phyloP scores from a whole-genome alignment of 192 early-diverging fungal species.

The Mortierella alpina region DNA sequence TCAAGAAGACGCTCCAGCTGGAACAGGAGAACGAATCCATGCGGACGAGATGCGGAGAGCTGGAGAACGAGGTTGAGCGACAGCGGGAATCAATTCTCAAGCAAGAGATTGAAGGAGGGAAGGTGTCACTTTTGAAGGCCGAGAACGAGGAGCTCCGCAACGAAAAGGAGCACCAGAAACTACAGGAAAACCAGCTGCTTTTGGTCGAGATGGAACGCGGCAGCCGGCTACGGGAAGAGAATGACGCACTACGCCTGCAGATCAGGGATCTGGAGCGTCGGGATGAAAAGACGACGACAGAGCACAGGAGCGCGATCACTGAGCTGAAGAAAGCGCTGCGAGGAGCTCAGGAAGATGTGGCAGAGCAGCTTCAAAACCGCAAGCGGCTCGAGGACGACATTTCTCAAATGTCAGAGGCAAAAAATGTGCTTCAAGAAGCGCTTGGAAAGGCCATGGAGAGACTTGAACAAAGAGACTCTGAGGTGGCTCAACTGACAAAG shows the following conservation, averaged over 20 bases:
- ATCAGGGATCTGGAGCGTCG: slow-evolving; percentile 36
- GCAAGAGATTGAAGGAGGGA: slow-evolving; percentile 45
- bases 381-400: slow-evolving; percentile 39
- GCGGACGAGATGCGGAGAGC: slow-evolving; percentile 39
- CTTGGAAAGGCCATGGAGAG: slow-evolving; percentile 21
- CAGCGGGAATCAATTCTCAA: slow-evolving; percentile 49
- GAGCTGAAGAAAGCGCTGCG: slow-evolving; percentile 43
- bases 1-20: slow-evolving; percentile 25
- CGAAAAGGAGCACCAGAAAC: slow-evolving; percentile 37
- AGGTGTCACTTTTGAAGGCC: slow-evolving; percentile 35
- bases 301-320: slow-evolving; percentile 24
- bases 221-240: slow-evolving; percentile 43
- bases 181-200: slow-evolving; percentile 44
- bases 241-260: slow-evolving; percentile 33
- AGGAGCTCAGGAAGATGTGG: slow-evolving; percentile 34
- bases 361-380: slow-evolving; percentile 36
- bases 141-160: slow-evolving; percentile 50
- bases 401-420: slow-evolving; percentile 11
- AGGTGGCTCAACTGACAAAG: slow-evolving; percentile 37
- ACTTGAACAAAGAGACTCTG: slow-evolving; percentile 27
- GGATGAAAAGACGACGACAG: slow-evolving; percentile 20
- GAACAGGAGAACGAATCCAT: slow-evolving; percentile 44
- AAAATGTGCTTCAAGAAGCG: background rate
- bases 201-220: slow-evolving; percentile 49
- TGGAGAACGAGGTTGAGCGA: slow-evolving; percentile 49